Conservation (phyloP, 257 asterid genomes). For the Rhazya stricta region DNA sequence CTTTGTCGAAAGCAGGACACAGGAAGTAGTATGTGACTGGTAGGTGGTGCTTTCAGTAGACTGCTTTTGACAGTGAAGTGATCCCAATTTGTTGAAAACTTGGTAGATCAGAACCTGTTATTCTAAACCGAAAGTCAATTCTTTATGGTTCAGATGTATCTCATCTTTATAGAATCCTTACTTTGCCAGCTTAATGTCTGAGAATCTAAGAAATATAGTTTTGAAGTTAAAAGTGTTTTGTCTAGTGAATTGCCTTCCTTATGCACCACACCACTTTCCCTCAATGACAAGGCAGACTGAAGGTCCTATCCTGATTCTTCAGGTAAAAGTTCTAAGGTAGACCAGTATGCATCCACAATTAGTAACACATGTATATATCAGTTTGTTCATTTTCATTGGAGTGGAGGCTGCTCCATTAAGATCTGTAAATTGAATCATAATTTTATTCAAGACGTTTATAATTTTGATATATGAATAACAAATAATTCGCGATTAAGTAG, state of each 20-base stretch:
- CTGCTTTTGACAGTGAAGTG: neutral
- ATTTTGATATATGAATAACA: too few species aligned
- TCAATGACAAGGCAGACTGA: neutral
- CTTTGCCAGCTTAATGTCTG: neutral
- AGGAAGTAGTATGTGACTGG: slow-evolving; percentile 23
- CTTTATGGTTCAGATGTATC: neutral
- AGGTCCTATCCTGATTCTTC: too few species aligned
- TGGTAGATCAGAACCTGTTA: neutral
- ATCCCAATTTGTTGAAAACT: neutral
- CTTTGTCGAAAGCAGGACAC: slow-evolving; percentile 62
- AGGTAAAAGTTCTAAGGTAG: too few species aligned
- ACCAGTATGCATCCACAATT: too few species aligned
- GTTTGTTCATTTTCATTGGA: too few species aligned
- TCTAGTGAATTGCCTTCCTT: neutral
- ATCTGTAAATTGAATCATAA: too few species aligned
- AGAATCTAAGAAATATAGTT: neutral
- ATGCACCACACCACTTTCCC: neutral
- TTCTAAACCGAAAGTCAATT: neutral
- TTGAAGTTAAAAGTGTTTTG: neutral
- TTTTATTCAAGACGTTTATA: too few species aligned
- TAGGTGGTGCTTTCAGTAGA: neutral
- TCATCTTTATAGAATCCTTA: neutral
- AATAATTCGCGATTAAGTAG: too few species aligned
- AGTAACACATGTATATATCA: too few species aligned
- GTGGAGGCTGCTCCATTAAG: too few species aligned